phyloP scores from a whole-genome alignment of 1,284 basidiomycete species.

The Boletus semigastroideus region DNA sequence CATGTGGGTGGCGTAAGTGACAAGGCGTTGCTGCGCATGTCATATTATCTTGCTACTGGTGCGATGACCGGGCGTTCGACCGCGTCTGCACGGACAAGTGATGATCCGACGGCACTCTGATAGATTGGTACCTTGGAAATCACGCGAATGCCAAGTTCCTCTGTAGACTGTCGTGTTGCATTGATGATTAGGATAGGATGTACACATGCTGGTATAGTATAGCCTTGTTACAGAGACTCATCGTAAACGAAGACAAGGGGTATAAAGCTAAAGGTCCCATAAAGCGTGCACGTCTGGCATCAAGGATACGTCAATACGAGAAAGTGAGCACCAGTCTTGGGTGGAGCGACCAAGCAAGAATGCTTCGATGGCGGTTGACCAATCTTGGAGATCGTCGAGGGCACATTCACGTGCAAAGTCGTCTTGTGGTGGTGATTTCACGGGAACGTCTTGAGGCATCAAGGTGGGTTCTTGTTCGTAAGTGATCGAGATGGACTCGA shows the following conservation, averaged over 20 bases:
- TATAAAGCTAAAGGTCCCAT: conserved; percentile 21
- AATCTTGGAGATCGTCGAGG: conserved; percentile 32
- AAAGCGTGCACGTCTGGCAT: conserved; percentile 15
- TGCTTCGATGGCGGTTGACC: conserved; percentile 19
- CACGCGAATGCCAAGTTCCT: neutral
- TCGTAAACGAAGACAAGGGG: conserved; percentile 1
- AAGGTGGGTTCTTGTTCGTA: conserved; percentile 14
- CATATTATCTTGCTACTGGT: no score
- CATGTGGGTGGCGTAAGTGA: no score
- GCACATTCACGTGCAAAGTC: conserved; percentile 32
- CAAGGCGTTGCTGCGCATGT: no score
- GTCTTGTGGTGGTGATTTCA: conserved; percentile 13
- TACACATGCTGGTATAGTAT: conserved; percentile 7
- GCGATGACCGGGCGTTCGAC: no score
- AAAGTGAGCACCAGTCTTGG: conserved; percentile 19
- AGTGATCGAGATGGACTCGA: conserved; percentile 26
- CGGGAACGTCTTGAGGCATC: neutral
- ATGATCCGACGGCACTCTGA: neutral
- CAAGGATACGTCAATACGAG: conserved; percentile 17
- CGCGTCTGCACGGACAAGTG: no score
- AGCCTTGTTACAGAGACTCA: conserved; percentile 10
- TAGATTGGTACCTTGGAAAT: neutral
- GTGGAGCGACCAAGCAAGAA: conserved; percentile 19
- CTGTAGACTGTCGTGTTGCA: neutral
- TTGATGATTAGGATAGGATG: neutral